Evolutionary conservation across 2,329 filamentous ascomycete genomes (phyloP).

Genomic region (Trichoderma oligosporum): DNA sequence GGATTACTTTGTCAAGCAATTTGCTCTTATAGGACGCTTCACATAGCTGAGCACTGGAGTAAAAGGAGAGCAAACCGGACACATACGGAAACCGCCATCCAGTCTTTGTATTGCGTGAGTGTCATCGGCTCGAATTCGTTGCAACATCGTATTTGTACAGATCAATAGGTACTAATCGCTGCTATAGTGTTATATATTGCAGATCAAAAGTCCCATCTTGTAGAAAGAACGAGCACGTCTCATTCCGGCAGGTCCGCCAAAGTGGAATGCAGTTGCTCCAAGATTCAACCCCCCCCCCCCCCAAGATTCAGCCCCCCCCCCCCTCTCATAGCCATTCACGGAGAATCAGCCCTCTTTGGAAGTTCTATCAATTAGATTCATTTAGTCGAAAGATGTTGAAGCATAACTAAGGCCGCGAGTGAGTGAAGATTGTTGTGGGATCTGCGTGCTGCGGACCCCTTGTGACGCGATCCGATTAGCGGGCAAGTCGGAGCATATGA

Average conservation of each 20-base stretch:
- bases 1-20: not conserved
- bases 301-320: not conserved
- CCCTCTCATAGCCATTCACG: not conserved
- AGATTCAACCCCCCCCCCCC: not conserved
- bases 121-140: not conserved
- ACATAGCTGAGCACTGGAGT: not conserved
- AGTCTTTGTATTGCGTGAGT: too few relatives aligned
- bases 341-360: constrained; percentile 3
- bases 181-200: not conserved
- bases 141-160: not conserved
- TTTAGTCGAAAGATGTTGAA: not conserved
- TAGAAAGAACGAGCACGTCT: not conserved
- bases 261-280: not conserved
- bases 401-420: not conserved
- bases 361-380: not conserved
- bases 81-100: too few relatives aligned
- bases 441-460: constrained; percentile 3
- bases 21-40: not conserved
- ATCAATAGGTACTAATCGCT: too few relatives aligned
- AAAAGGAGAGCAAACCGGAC: too few relatives aligned
- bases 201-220: constrained; percentile 8
- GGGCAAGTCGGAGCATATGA: not conserved
- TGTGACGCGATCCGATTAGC: constrained; percentile 6
- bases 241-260: constrained; percentile 14
- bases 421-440: not conserved